Conservation (phyloP, 768 basidiomycete genomes). For the Pleurotus giganteus region DNA sequence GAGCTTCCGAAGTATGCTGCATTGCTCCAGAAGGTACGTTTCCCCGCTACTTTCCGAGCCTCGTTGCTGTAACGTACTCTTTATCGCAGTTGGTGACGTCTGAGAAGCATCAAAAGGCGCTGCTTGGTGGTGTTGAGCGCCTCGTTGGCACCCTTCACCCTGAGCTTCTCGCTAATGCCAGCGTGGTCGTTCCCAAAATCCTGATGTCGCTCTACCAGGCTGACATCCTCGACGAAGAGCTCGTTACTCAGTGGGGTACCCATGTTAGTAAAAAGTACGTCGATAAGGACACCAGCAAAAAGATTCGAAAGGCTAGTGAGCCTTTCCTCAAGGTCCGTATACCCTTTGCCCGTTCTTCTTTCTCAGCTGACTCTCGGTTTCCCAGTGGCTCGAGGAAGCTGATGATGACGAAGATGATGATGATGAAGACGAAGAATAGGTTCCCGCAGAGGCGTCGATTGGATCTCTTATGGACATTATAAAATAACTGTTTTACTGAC, state of each 20-base stretch:
- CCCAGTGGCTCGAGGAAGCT: constrained; percentile 85
- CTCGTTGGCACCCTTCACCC: constrained; percentile 73
- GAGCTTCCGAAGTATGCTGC: constrained; percentile 67
- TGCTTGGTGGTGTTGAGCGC: constrained; percentile 92
- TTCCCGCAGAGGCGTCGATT: neutral
- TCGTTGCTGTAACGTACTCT: constrained; percentile 10
- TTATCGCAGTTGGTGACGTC: constrained; percentile 71
- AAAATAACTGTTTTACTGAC: too few species aligned
- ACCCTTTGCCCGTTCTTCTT: neutral
- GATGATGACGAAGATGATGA: constrained; percentile 75
- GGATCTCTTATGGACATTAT: too few species aligned
- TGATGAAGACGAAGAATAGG: constrained; percentile 33
- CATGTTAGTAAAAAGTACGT: constrained; percentile 97
- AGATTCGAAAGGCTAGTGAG: constrained; percentile 91
- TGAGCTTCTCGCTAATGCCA: constrained; percentile 49
- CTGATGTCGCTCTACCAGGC: constrained; percentile 93
- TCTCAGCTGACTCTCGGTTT: constrained; percentile 9
- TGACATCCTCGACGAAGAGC: constrained; percentile 90
- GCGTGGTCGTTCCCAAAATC: constrained; percentile 74
- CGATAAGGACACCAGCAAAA: constrained; percentile 93
- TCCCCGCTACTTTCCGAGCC: neutral
- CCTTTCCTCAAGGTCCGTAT: constrained; percentile 84
- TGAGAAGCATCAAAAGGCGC: constrained; percentile 94
- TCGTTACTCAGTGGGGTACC: constrained; percentile 90
- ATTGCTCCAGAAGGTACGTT: constrained; percentile 72